phyloP scores from a whole-genome alignment of 768 basidiomycete genomes.

The Termitomyces sp. region DNA sequence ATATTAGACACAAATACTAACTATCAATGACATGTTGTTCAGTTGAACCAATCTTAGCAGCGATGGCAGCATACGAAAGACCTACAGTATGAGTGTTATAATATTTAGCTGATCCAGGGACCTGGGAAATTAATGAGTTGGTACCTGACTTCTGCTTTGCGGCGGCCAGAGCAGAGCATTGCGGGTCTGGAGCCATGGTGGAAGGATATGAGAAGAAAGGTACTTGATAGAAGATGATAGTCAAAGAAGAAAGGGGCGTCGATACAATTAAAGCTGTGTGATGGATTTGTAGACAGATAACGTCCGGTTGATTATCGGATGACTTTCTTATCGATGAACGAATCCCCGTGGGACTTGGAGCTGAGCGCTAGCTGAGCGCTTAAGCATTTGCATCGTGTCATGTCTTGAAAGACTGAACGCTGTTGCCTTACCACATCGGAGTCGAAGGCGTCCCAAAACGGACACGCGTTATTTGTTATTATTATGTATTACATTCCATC shows the following conservation, averaged over 20 bases:
- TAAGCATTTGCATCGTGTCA: too few relatives aligned
- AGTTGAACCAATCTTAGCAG: conserved; percentile 33
- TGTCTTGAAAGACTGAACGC: too few relatives aligned
- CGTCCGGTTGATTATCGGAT: conserved; percentile 5
- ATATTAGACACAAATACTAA: conserved; percentile 26
- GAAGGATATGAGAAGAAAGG: background rate
- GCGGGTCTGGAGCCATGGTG: conserved; percentile 34
- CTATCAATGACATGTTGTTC: conserved; percentile 52
- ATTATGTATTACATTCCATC: too few relatives aligned
- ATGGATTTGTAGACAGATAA: background rate
- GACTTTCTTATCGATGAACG: conserved; percentile 17
- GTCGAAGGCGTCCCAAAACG: too few relatives aligned
- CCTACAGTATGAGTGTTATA: conserved; percentile 31
- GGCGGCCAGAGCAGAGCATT: conserved; percentile 54
- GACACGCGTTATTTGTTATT: too few relatives aligned
- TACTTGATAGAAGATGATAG: background rate
- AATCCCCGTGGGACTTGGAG: too few relatives aligned
- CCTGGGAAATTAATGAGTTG: background rate
- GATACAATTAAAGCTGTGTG: background rate
- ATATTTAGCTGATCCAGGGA: background rate
- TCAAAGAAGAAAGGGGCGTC: background rate
- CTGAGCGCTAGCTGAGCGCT: too few relatives aligned
- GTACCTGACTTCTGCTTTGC: conserved; percentile 51
- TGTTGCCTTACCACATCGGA: too few relatives aligned
- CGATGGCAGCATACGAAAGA: conserved; percentile 46